Conservation (phyloP, 768 basidiomycete species). For the Coprinopsis strossmayeri region DNA sequence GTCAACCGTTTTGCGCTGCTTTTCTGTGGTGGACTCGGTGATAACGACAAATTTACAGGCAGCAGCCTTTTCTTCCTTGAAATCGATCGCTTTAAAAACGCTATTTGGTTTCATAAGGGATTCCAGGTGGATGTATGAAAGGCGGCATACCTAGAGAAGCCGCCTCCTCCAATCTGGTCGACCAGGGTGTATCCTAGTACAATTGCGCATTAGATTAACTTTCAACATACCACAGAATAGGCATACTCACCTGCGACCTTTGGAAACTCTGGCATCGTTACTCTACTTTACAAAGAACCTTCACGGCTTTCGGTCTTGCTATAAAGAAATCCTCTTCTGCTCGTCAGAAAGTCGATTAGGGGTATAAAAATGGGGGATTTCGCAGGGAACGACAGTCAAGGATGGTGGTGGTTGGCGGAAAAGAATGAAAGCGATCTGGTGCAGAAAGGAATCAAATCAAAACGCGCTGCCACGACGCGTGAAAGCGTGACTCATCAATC, state of each 20-base stretch:
- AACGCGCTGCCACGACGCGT: too few relatives aligned
- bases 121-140: slow-evolving; percentile 2
- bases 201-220: not conserved
- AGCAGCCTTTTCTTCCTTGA: slow-evolving; percentile 58
- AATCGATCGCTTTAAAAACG: slow-evolving; percentile 78
- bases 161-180: slow-evolving; percentile 14
- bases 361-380: not conserved
- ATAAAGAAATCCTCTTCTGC: too few relatives aligned
- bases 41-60: slow-evolving; percentile 83
- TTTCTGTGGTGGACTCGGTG: slow-evolving; percentile 54
- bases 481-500: not conserved
- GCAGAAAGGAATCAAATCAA: too few relatives aligned
- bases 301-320: too few relatives aligned
- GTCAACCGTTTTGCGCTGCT: slow-evolving; percentile 73
- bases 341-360: too few relatives aligned
- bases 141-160: slow-evolving; percentile 12
- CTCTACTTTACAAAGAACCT: not conserved
- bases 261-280: not conserved
- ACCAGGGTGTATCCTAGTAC: slow-evolving; percentile 9
- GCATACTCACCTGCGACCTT: not conserved
- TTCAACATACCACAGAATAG: not conserved
- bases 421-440: too few relatives aligned
- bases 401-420: not conserved
- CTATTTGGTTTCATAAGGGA: slow-evolving; percentile 28
- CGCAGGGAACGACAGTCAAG: not conserved